phyloP scores from a whole-genome alignment of 164 flowering plant genomes.

The Platanus orientalis region DNA sequence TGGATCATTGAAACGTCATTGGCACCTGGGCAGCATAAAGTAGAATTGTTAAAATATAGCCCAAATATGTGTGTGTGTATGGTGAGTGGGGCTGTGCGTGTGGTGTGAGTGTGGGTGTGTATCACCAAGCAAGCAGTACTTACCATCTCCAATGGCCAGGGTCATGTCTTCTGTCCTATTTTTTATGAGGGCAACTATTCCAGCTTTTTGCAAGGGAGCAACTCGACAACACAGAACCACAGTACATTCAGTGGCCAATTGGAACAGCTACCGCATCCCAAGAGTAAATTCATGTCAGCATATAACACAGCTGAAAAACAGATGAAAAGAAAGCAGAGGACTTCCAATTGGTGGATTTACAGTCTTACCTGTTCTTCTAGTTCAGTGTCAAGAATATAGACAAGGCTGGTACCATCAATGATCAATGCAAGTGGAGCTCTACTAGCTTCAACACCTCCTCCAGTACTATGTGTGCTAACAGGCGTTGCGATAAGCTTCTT shows the following conservation, averaged over 20 bases:
- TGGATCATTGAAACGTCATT: slow-evolving; percentile 90
- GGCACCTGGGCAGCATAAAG: slow-evolving; percentile 45
- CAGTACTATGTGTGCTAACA: slow-evolving; percentile 15
- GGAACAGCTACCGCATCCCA: slow-evolving; percentile 45
- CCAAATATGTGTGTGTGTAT: too few species aligned
- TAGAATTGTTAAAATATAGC: too few species aligned
- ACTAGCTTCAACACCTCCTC: slow-evolving; percentile 19
- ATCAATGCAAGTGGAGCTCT: slow-evolving; percentile 42
- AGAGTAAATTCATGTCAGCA: neutral
- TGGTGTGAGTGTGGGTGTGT: neutral
- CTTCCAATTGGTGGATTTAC: too few species aligned
- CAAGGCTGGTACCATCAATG: slow-evolving; percentile 84
- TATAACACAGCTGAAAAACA: neutral
- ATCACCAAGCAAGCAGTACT: neutral
- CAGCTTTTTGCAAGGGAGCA: slow-evolving; percentile 86
- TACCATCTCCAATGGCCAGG: slow-evolving; percentile 83
- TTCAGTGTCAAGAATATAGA: slow-evolving; percentile 63
- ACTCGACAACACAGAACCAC: slow-evolving; percentile 80
- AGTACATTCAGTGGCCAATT: slow-evolving; percentile 46
- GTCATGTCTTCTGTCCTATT: slow-evolving; percentile 69
- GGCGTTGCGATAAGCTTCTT: slow-evolving; percentile 24
- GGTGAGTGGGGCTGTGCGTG: too few species aligned
- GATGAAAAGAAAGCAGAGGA: neutral
- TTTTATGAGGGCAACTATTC: slow-evolving; percentile 73
- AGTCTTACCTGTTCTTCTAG: slow-evolving; percentile 56